Evolutionary conservation across 345 rosid species (phyloP), one percentile per base, ranked within the genome.

Genomic region (Hevea brasiliensis): DNA sequence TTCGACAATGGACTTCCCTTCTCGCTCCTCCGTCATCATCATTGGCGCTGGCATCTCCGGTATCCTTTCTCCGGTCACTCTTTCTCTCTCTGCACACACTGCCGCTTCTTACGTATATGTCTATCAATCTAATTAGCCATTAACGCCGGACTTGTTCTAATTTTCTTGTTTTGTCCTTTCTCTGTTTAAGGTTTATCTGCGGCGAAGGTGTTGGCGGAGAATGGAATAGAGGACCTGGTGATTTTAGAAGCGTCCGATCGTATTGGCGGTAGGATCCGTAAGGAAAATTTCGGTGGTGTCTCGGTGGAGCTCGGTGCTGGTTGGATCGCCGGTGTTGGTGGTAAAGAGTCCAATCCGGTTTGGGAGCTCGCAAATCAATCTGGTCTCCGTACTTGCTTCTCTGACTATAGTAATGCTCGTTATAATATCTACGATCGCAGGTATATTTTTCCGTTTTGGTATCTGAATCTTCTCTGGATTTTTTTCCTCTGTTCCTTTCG

Each of bases 1-100:
- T n/a, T n/a, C 37, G 26, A 32, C 42, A 47, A 54, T 85, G 92
- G 87, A 85, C 40, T 72, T 89, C 1, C 69, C 89, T 65, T 70
- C 85, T 62, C 79, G 83, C 67, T 74, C 89, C 80, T 86, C 98
- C 83, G 94, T 89, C 79, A 87, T 92, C 83, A 67, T 92, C 75
- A 81, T 94, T 89, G 98, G 98, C 70, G 98, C 98, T 42, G 98
- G 98, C n/a, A 78, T 92, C 78, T 94, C 98, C 78, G 98, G 98
- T 94, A 32, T 1, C 37, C 37, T 32, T 32, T 32, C 37, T 32
- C 37, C 37, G 37, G 3, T 4, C 37, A 32, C 2, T 32, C 37
- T 32, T 2, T 32, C 3, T 32, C 4, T 32, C 3, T 32, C 37
- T 32, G n/a, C 37, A 32, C 37, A 32, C 37, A 32, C 37, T 4